Evolutionary conservation across 495 filamentous ascomycete species (phyloP).

Genomic region (Tuber borchii): DNA sequence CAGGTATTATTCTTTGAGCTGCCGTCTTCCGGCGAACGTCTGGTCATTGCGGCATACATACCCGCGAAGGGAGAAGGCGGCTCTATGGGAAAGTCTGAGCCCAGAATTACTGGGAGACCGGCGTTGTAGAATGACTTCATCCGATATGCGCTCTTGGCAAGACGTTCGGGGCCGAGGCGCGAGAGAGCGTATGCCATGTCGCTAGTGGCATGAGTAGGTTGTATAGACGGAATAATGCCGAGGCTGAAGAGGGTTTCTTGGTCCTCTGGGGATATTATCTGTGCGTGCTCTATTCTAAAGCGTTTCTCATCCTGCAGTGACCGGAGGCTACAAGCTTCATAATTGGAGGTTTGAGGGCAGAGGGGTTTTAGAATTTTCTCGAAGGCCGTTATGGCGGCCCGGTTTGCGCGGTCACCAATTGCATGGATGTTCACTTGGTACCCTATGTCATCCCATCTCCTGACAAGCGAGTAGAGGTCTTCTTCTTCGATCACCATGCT

Average conservation of each 20-base stretch:
- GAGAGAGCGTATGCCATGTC: conserved; percentile 56
- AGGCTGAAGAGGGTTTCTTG: conserved; percentile 50
- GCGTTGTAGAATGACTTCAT: conserved; percentile 51
- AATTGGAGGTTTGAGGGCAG: conserved; percentile 44
- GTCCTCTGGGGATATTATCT: conserved; percentile 59
- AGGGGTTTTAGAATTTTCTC: conserved; percentile 45
- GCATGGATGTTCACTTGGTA: conserved; percentile 60
- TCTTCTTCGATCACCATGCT: conserved; percentile 56
- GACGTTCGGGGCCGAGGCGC: conserved; percentile 51
- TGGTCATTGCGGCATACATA: conserved; percentile 56
- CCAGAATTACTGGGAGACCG: conserved; percentile 47
- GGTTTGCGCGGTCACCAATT: conserved; percentile 60
- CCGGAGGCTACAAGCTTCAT: conserved; percentile 4
- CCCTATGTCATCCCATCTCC: conserved; percentile 47
- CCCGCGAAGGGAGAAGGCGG: conserved; percentile 55
- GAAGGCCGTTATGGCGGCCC: conserved; percentile 53
- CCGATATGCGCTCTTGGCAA: conserved; percentile 50
- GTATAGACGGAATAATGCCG: conserved; percentile 60
- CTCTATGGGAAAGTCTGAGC: conserved; percentile 62
- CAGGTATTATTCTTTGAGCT: conserved; percentile 14
- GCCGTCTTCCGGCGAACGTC: conserved; percentile 48
- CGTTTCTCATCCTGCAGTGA: conserved; percentile 40
- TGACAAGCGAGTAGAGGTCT: conserved; percentile 46
- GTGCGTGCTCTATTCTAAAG: conserved; percentile 60
- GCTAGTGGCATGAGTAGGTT: conserved; percentile 61